Evolutionary conservation across 108 stramenopile genomes (phyloP), one percentile per base, ranked within the genome.

Genomic region (Pseudonitzschia multiseries): DNA sequence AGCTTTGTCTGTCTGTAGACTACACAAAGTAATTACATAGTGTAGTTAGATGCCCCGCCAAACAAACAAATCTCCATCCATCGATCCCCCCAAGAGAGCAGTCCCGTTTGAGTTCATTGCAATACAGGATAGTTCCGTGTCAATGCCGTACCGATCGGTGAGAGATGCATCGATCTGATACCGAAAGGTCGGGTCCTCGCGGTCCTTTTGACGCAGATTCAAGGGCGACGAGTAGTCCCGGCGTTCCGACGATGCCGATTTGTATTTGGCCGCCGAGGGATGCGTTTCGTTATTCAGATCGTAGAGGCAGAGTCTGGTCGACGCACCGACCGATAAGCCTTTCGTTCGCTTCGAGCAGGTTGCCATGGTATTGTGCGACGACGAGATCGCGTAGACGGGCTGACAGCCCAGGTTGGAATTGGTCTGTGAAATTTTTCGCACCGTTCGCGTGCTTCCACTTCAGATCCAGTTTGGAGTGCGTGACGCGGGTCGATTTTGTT

Each of bases 51-150:
- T 22, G 18, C 79, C 69, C 18, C 74, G 50, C 79, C 75, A 75
- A 13, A 80, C 46, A 36, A 76, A 71, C 5, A 80, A 52, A 46
- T 76, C 74, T 27, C 79, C 79, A 67, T 76, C 75, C 27, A 22
- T 71, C 1, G 79, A 67, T 4, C 75, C 79, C 18, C 78, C 66
- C 2, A 79, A 12, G 17, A 79, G 0, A 24, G 65, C 40, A 14
- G 68, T 74, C 41, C 73, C 78, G 31, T 33, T 52, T 8, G 65
- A 22, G 44, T 79, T 74, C 68, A 79, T 57, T 17, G 78, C 59
- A 17, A 79, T 63, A 40, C 78, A 79, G 36, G 78, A 74, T 8
- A 79, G 60, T 22, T 64, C 32, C 6, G 78, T 66, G 50, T 48
- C 17, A 10, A 69, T 31, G 21, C 73, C 78, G 57, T 78, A 63